Percentiles rank a stretch among this genome's conserved stretches.
Conservation (phyloP, 2,329 filamentous ascomycete genomes). For the Metarhizium rileyi region DNA sequence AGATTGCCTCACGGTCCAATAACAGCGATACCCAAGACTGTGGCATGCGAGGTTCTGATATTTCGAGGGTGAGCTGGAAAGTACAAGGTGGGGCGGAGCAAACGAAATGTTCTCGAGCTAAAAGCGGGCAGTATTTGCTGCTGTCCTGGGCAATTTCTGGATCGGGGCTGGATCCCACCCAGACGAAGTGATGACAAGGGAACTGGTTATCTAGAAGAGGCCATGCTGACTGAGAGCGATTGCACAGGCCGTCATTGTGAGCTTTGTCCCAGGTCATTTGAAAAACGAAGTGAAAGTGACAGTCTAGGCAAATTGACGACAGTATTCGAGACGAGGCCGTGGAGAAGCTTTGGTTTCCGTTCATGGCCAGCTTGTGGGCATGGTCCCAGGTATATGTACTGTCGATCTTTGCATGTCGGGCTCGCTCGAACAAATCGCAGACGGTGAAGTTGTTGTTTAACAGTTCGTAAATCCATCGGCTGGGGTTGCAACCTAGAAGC, state of each 20-base stretch:
- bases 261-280: constrained; percentile 23
- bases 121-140: constrained; percentile 29
- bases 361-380: constrained; percentile 25
- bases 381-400: constrained; percentile 25
- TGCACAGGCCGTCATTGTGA: constrained; percentile 20
- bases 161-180: constrained; percentile 22
- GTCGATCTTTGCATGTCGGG: constrained; percentile 19
- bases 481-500: constrained; percentile 26
- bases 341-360: constrained; percentile 28
- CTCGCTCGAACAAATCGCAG: constrained; percentile 27
- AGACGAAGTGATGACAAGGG: constrained; percentile 30
- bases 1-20: constrained; percentile 34
- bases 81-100: constrained; percentile 34
- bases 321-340: constrained; percentile 18
- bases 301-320: constrained; percentile 30
- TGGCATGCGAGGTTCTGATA: constrained; percentile 39
- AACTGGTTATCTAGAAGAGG: constrained; percentile 24
- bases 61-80: constrained; percentile 34
- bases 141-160: constrained; percentile 14
- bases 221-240: constrained; percentile 23
- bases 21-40: constrained; percentile 33
- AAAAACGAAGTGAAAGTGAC: constrained; percentile 33
- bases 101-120: constrained; percentile 26
- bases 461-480: constrained; percentile 32
- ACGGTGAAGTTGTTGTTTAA: constrained; percentile 26